These are phyloP conservation scores for Volvox carteri DNA, from an alignment of 163 green algal genomes.

Conservation along the genomic window DNA sequence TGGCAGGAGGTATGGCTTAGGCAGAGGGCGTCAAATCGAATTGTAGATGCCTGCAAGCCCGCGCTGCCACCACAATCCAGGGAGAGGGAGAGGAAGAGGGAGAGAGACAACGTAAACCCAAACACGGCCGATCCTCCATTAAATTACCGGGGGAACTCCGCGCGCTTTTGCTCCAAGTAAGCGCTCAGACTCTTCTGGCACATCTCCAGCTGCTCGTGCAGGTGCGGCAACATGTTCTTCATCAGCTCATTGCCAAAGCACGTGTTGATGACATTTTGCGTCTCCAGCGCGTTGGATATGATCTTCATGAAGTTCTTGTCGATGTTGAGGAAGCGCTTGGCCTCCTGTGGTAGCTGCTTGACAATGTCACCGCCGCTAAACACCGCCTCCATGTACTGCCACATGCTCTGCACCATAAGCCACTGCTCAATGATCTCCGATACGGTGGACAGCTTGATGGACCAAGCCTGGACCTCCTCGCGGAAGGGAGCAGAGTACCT, in stretches of 20 bases:
- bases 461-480: conserved; percentile 89
- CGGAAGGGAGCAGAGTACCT: conserved; percentile 85
- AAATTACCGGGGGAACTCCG: conserved; percentile 83
- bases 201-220: conserved; percentile 96
- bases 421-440: conserved; percentile 96
- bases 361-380: conserved; percentile 96
- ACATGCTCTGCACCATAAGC: conserved; percentile 96
- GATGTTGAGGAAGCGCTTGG: conserved; percentile 97
- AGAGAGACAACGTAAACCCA: too few relatives aligned
- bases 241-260: conserved; percentile 90
- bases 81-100: too few relatives aligned
- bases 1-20: too few relatives aligned
- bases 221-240: conserved; percentile 92
- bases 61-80: too few relatives aligned
- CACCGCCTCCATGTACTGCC: conserved; percentile 98
- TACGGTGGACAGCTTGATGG: conserved; percentile 91
- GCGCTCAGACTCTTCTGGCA: conserved; percentile 94
- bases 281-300: conserved; percentile 86
- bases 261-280: conserved; percentile 85
- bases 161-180: conserved; percentile 96
- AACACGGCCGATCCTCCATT: too few relatives aligned
- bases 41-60: too few relatives aligned
- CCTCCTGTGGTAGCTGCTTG: conserved; percentile 95
- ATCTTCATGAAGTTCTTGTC: conserved; percentile 99
- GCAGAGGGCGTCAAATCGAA: too few relatives aligned